Base-by-base conservation (phyloP, 495 filamentous ascomycete species). In the Chaetomidium leptoderma region DNA sequence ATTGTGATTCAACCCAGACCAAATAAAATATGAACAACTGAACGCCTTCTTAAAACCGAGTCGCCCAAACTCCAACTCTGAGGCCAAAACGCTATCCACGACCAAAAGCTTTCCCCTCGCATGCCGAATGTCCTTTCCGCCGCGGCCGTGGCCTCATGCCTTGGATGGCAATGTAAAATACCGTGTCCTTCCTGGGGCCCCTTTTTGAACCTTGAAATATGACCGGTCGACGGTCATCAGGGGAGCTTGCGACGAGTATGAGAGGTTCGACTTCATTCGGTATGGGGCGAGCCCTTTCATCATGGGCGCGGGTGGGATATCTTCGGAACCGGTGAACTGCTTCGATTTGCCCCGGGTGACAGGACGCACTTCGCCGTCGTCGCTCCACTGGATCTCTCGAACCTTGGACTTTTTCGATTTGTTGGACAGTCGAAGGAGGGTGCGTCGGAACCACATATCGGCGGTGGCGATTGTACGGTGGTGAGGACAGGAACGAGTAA, bases 341-440 rank as follows among this genome's bases (percentile, higher is more conserved):
- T 61, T 61, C 3, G 54, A 33, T 35, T 56, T 56, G 32, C 59
- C 59, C 5, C 59, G 37, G 24, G 59, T 61, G n/a, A 51, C 47
- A 0, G 59, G 59, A 7, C 59, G 59, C 4, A 60, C 13, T 37
- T 48, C 23, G 19, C 45, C 59, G 17, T 57, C 53, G 19, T 54
- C 44, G 30, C 8, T 13, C 53, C 53, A 57, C 3, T 33, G 17
- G 4, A 57, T 46, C 24, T 57, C 32, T 19, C 35, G 39, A 32
- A 57, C 53, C n/a, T 35, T 48, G n/a, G 53, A 53, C 21, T 37
- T 45, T 27, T 21, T 53, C n/a, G 23, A 32, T 13, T 26, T 39
- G n/a, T 17, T 51, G 32, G 53, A 53, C 1, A 61, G 32, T 4
- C 51, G 37, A 6, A 16, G 30, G 26, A 61, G 24, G 23, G 30